These are phyloP conservation scores for Syzygium aromaticum DNA, from an alignment of 345 rosid genomes.

Conservation along the genomic window DNA sequence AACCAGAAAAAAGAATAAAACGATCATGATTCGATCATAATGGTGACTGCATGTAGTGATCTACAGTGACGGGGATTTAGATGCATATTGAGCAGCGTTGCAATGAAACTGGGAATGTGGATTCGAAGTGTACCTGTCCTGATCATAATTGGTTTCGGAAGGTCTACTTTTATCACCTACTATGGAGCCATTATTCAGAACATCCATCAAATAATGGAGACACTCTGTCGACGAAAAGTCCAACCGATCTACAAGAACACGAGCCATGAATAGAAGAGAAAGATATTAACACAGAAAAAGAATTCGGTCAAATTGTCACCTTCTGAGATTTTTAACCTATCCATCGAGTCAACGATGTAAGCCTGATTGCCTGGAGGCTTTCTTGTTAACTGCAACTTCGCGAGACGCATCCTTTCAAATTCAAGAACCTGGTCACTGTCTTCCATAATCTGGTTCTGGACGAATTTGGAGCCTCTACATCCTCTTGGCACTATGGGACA, in stretches of 20 bases:
- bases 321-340: slow-evolving; percentile 24
- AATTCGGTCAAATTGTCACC: slow-evolving; percentile 5
- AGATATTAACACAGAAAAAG: background rate
- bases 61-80: background rate
- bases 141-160: slow-evolving; percentile 21
- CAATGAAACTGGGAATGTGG: background rate
- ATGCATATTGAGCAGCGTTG: background rate
- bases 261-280: background rate
- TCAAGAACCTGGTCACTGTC: slow-evolving; percentile 34
- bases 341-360: slow-evolving; percentile 18
- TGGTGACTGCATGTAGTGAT: background rate
- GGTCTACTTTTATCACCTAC: slow-evolving; percentile 11
- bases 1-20: background rate
- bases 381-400: slow-evolving; percentile 18
- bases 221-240: slow-evolving; percentile 25
- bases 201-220: slow-evolving; percentile 23
- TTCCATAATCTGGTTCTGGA: slow-evolving; percentile 38
- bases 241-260: slow-evolving; percentile 12
- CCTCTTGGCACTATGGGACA: slow-evolving; percentile 31
- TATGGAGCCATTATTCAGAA: slow-evolving; percentile 18
- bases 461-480: slow-evolving; percentile 25
- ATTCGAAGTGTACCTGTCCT: slow-evolving; percentile 22
- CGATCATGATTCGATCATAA: background rate
- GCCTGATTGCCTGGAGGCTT: slow-evolving; percentile 20
- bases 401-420: slow-evolving; percentile 27